A percentile compares a stretch with the other conserved stretches of the same genome.
Conservation (phyloP, 192 early-diverging fungal species). For the Gonapodya prolifera region DNA sequence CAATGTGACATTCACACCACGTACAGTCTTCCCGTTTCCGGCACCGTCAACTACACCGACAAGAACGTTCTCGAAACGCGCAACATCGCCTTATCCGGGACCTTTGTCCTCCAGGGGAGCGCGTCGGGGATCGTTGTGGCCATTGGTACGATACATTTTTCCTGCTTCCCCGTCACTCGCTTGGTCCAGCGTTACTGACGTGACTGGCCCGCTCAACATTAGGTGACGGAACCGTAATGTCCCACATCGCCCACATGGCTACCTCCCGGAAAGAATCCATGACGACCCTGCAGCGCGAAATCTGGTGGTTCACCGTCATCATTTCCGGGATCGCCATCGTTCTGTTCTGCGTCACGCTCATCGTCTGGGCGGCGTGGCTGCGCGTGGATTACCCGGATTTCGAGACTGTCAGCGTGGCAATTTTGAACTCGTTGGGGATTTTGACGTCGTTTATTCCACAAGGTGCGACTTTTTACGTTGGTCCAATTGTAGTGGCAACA, state of each 20-base stretch:
- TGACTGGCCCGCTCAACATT: not conserved
- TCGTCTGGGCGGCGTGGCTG: slow-evolving; percentile 3
- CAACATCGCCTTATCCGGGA: slow-evolving; percentile 70
- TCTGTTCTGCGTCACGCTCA: not conserved
- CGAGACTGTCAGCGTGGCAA: not conserved
- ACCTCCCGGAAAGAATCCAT: not conserved
- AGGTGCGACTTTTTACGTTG: not conserved
- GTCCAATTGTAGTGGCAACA: not conserved
- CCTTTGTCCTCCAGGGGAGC: slow-evolving; percentile 55
- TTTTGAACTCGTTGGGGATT: not conserved
- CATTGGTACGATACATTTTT: slow-evolving; percentile 16
- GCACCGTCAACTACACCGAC: slow-evolving; percentile 47
- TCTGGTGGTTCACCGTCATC: slow-evolving; percentile 7
- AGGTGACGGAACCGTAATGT: slow-evolving; percentile 66
- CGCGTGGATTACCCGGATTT: slow-evolving; percentile 3
- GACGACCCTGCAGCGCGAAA: slow-evolving; percentile 2
- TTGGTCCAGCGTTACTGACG: not conserved
- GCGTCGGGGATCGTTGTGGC: slow-evolving; percentile 60
- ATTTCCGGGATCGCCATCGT: not conserved
- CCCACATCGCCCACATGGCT: slow-evolving; percentile 50
- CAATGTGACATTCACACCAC: not conserved
- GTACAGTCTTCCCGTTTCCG: slow-evolving; percentile 31
- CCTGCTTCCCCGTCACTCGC: not conserved
- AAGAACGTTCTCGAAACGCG: slow-evolving; percentile 62
- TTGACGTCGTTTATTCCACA: not conserved